phyloP scores from a whole-genome alignment of 2,329 filamentous ascomycete species.

The Fusarium sarcochroum region DNA sequence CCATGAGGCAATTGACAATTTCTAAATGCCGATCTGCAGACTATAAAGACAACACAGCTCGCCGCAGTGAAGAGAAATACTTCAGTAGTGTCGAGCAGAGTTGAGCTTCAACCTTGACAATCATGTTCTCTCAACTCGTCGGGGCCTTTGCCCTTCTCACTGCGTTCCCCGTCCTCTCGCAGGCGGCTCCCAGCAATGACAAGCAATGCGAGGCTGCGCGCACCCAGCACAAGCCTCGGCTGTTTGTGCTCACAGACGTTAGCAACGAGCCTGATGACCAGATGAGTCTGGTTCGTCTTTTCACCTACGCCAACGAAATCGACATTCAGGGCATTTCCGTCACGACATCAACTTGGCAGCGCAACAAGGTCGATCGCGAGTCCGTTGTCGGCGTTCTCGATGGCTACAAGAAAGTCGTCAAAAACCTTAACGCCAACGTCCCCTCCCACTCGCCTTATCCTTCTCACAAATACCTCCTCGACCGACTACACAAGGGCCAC shows the following conservation, averaged over 20 bases:
- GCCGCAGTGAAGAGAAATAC: not conserved
- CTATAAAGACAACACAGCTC: not conserved
- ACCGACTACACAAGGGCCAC: slow-evolving; percentile 1
- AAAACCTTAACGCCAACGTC: slow-evolving; percentile 24
- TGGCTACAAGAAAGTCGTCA: slow-evolving; percentile 48
- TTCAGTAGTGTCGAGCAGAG: not conserved
- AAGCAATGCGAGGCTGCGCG: slow-evolving; percentile 5
- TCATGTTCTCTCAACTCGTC: slow-evolving; percentile 17
- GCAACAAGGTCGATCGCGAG: slow-evolving; percentile 48
- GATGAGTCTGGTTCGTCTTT: slow-evolving; percentile 58
- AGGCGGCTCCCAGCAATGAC: not conserved
- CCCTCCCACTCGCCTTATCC: slow-evolving; percentile 1
- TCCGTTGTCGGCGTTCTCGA: slow-evolving; percentile 50
- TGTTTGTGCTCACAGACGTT: slow-evolving; percentile 61
- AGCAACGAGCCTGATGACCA: slow-evolving; percentile 62
- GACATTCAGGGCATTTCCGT: slow-evolving; percentile 59
- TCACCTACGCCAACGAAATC: slow-evolving; percentile 62
- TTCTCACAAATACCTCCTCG: not conserved
- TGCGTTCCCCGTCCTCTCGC: not conserved
- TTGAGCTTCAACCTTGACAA: not conserved
- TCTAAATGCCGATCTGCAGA: not conserved
- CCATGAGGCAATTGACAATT: too few species aligned
- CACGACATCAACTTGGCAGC: slow-evolving; percentile 61
- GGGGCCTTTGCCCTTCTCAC: slow-evolving; percentile 21
- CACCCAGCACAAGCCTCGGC: slow-evolving; percentile 44